Percentiles rank a stretch among this genome's conserved stretches.
Conservation (phyloP, 2,329 filamentous ascomycete genomes). For the Fusarium proliferatum region DNA sequence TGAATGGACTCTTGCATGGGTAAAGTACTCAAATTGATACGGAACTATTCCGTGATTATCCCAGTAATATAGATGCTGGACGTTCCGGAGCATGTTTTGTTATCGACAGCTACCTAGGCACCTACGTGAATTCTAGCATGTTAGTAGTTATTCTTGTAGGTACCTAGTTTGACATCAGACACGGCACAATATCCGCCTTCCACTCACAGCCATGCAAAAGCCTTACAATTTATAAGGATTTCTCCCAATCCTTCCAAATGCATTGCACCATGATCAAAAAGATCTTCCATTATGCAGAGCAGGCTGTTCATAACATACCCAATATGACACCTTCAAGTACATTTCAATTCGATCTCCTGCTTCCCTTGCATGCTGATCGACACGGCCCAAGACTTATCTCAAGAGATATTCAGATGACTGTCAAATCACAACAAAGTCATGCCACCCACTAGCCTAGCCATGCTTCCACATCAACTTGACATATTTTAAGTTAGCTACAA, state of each 20-base stretch:
- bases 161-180: neutral
- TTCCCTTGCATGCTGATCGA: slow-evolving; percentile 37
- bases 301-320: slow-evolving; percentile 7
- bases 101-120: neutral
- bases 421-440: slow-evolving; percentile 31
- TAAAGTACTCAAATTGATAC: slow-evolving; percentile 5
- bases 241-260: neutral
- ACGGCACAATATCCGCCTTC: neutral
- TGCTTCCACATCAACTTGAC: neutral
- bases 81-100: neutral
- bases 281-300: neutral
- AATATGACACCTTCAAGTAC: neutral
- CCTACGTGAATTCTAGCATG: neutral
- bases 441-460: neutral
- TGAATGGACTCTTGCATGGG: neutral
- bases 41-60: neutral
- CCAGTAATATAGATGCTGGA: neutral
- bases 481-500: neutral
- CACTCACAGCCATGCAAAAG: neutral
- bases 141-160: neutral
- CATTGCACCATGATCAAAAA: neutral
- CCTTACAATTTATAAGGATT: neutral
- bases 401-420: slow-evolving; percentile 8
- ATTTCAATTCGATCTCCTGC: slow-evolving; percentile 5
- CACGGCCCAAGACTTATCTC: slow-evolving; percentile 11